These are phyloP conservation scores for Globisporangium acanthophoron DNA, from an alignment of 352 stramenopile genomes.

Conservation along the genomic window DNA sequence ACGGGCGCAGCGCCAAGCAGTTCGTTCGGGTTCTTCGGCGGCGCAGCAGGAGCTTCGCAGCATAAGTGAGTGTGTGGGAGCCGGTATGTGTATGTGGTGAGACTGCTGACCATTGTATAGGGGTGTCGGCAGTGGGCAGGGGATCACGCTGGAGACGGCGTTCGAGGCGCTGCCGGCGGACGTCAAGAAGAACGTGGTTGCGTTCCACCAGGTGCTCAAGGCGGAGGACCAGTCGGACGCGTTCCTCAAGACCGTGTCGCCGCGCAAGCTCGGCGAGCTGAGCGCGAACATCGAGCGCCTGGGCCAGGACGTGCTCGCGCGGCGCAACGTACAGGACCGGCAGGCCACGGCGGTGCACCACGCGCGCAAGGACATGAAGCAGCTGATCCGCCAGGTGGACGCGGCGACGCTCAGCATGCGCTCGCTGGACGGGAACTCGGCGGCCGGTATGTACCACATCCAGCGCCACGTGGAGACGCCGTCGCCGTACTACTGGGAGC, in stretches of 20 bases:
- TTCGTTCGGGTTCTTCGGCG: conserved; percentile 19
- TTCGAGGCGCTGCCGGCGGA: conserved; percentile 66
- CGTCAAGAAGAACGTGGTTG: conserved; percentile 72
- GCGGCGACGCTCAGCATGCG: conserved; percentile 56
- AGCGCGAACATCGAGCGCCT: conserved; percentile 50
- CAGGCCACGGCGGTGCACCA: conserved; percentile 59
- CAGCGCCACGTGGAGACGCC: conserved; percentile 74
- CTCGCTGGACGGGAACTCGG: conserved; percentile 49
- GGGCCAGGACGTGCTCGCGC: conserved; percentile 56
- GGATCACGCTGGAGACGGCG: conserved; percentile 66
- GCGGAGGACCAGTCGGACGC: conserved; percentile 68
- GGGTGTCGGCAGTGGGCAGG: conserved; percentile 3
- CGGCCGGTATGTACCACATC: conserved; percentile 45
- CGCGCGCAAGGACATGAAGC: conserved; percentile 64
- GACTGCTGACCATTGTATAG: background rate
- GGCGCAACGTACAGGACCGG: conserved; percentile 51
- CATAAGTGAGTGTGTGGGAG: conserved; percentile 10
- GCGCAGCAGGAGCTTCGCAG: background rate
- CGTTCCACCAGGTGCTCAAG: conserved; percentile 71
- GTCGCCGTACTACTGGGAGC: conserved; percentile 76
- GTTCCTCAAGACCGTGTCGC: conserved; percentile 68
- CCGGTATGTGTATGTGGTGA: background rate
- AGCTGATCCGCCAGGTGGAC: conserved; percentile 73
- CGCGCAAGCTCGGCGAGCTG: conserved; percentile 44
- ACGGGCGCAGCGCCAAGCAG: conserved; percentile 3